Evolutionary conservation across 2,329 filamentous ascomycete genomes (phyloP).

Genomic region (Colletotrichum brevisporum): DNA sequence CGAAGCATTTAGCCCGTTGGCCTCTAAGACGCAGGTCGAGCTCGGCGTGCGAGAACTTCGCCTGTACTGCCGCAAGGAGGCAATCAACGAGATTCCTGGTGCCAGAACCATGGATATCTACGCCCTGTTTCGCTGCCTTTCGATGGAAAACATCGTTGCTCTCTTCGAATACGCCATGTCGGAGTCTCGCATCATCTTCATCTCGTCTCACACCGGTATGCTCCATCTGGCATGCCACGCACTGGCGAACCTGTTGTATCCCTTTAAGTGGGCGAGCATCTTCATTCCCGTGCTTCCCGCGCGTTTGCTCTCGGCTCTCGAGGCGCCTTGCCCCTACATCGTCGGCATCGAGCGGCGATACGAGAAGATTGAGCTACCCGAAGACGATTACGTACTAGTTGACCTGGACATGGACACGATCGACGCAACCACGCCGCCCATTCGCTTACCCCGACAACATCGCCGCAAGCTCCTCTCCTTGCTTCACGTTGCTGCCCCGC

Average conservation of each 20-base stretch:
- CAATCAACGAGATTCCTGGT: constrained; percentile 91
- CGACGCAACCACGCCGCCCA: constrained; percentile 84
- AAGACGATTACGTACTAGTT: constrained; percentile 95
- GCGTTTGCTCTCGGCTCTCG: constrained; percentile 88
- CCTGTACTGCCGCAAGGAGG: constrained; percentile 93
- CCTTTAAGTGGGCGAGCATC: constrained; percentile 92
- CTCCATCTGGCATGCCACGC: constrained; percentile 92
- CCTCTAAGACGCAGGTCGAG: constrained; percentile 96
- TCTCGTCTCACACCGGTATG: constrained; percentile 97
- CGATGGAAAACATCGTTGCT: constrained; percentile 91
- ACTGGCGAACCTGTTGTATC: constrained; percentile 88
- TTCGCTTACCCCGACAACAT: constrained; percentile 86
- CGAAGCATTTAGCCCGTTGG: constrained; percentile 91
- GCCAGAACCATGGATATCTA: constrained; percentile 94
- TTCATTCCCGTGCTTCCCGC: constrained; percentile 94
- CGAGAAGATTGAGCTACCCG: constrained; percentile 86
- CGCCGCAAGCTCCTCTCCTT: constrained; percentile 90
- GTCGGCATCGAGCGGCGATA: constrained; percentile 96
- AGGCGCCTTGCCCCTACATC: constrained; percentile 97
- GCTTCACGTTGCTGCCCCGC: constrained; percentile 90
- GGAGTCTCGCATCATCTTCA: constrained; percentile 94
- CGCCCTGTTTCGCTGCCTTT: constrained; percentile 90
- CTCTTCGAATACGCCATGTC: constrained; percentile 94
- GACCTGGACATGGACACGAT: constrained; percentile 94
- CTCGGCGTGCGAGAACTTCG: constrained; percentile 89